Conservation (phyloP, 495 filamentous ascomycete species). For the Talaromyces nanjingensis region DNA sequence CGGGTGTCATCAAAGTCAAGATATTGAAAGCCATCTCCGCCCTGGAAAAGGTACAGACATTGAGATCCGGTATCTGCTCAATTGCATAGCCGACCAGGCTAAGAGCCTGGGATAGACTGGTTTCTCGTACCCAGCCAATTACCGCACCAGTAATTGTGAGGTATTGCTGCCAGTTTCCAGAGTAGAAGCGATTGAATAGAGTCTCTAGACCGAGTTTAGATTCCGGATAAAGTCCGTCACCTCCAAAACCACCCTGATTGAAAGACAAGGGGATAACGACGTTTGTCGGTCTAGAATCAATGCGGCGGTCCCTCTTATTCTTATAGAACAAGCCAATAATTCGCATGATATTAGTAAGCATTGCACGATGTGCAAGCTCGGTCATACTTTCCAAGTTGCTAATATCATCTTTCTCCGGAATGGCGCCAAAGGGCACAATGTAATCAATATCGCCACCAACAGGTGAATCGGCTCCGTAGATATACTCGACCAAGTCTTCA, state of each 20-base stretch:
- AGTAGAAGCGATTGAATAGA: slow-evolving; percentile 96
- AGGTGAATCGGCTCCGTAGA: slow-evolving; percentile 90
- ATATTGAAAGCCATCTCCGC: slow-evolving; percentile 21
- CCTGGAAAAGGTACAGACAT: slow-evolving; percentile 15
- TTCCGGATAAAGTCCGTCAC: slow-evolving; percentile 95
- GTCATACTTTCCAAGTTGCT: slow-evolving; percentile 96
- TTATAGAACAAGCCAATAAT: slow-evolving; percentile 83
- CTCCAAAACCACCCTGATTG: slow-evolving; percentile 97
- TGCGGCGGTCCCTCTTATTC: slow-evolving; percentile 78
- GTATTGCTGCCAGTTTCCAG: slow-evolving; percentile 94
- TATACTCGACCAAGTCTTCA: slow-evolving; percentile 84
- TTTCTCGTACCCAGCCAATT: slow-evolving; percentile 98
- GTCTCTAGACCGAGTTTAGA: slow-evolving; percentile 95
- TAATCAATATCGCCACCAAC: slow-evolving; percentile 97
- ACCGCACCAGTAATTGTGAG: slow-evolving; percentile 97
- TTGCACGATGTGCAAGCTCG: slow-evolving; percentile 95
- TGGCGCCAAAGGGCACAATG: slow-evolving; percentile 93
- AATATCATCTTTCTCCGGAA: slow-evolving; percentile 95
- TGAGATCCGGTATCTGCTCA: slow-evolving; percentile 45
- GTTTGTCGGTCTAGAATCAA: slow-evolving; percentile 90
- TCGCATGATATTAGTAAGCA: slow-evolving; percentile 93
- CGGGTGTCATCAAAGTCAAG: slow-evolving; percentile 7
- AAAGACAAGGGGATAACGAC: slow-evolving; percentile 93
- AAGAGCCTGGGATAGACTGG: slow-evolving; percentile 94
- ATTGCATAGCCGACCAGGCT: slow-evolving; percentile 95